Evolutionary conservation across 2,329 filamentous ascomycete genomes (phyloP), one percentile per base, ranked within the genome.

Genomic region (Gliomastix tumulicola): DNA sequence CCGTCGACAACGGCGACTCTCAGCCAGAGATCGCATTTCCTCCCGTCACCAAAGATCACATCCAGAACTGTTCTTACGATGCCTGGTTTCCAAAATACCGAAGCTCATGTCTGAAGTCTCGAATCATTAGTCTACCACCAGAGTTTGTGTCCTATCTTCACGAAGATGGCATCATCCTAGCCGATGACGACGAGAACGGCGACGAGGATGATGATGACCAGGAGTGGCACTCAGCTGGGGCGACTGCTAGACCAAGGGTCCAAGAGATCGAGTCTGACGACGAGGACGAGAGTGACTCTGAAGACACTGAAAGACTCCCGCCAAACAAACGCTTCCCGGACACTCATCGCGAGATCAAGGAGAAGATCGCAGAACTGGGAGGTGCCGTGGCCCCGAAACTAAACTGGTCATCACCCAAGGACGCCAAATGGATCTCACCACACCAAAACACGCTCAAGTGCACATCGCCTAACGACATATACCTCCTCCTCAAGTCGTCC

Each of bases 331-430:
- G 75, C 25, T 79, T 87, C 62, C 62, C 79, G 8, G 82, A 86
- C 23, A 74, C 89, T 3, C 92, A 98, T 59, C 68, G 79, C 31
- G 62, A 74, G 39, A 88, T 98, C 57, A 83, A 82, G 55, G 68
- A 76, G 18, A 84, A 76, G 30, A 96, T 98, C 43, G 62, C 69
- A 11, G 84, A 89, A 49, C 74, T 97, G 2, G 89, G 87, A 13
- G 90, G 90, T 41, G 79, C 82, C 41, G 89, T 95, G 8, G 82
- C 84, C 3, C 92, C 92, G 1, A 98, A 98, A 61, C 68, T 98
- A 32, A 97, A 97, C 65, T 98, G 92, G 92, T 96, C 89, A 6
- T 82, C 88, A 5, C 92, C 92, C 5, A 95, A 96, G 59, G 92
- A 98, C 55, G 92, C 92, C 8, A 87, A 85, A 17, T 96, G 88